phyloP scores from a whole-genome alignment of 1,139 yeast genomes.

The Taphrina populina region DNA sequence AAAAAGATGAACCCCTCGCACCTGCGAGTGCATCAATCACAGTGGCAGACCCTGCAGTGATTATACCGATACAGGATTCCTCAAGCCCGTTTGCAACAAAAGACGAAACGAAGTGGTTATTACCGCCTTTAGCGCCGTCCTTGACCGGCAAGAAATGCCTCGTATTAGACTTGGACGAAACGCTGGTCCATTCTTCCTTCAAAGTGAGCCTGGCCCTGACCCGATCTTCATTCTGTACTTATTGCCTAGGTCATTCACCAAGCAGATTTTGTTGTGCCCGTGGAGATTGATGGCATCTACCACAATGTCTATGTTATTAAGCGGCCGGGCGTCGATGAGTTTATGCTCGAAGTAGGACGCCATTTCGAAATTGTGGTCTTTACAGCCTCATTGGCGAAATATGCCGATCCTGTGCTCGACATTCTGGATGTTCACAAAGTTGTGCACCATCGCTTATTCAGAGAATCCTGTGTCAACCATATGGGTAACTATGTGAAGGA shows the following conservation, averaged over 20 bases:
- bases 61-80: neutral
- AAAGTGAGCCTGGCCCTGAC: conserved; percentile 46
- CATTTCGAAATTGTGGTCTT: conserved; percentile 92
- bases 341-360: conserved; percentile 76
- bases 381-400: conserved; percentile 91
- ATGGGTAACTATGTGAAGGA: conserved; percentile 95
- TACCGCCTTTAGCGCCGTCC: conserved; percentile 54
- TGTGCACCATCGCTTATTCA: conserved; percentile 85
- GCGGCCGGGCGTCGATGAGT: conserved; percentile 97
- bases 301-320: conserved; percentile 95
- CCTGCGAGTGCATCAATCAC: conserved; percentile 20
- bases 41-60: conserved; percentile 18
- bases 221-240: neutral
- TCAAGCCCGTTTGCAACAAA: too few species aligned
- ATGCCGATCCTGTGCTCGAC: conserved; percentile 92
- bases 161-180: conserved; percentile 89
- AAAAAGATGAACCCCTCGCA: conserved; percentile 14
- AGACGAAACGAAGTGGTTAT: conserved; percentile 47
- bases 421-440: conserved; percentile 71
- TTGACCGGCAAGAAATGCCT: conserved; percentile 71
- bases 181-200: conserved; percentile 92
- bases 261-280: conserved; percentile 94
- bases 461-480: conserved; percentile 76
- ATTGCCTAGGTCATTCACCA: conserved; percentile 60
- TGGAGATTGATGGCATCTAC: conserved; percentile 80